Evolutionary conservation across 306 rosid species (phyloP), one percentile per base, ranked within the genome.

Genomic region (Sicyos baderoa): DNA sequence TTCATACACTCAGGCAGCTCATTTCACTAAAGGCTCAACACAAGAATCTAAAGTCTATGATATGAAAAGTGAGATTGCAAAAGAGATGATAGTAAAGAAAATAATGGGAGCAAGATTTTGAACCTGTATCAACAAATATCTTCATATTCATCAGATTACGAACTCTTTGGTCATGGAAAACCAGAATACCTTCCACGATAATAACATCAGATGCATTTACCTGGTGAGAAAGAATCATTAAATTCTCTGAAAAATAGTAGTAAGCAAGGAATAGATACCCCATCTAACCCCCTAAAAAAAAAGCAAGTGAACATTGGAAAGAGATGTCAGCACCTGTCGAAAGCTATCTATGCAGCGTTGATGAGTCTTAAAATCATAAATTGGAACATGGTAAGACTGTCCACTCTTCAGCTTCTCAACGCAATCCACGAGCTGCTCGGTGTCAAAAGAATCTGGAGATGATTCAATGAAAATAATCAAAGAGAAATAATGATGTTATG

Each of bases 121-220:
- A 72, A 93, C 99, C 99, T 85, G 97, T 81, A 72, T 93, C 99
- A 55, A 90, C 99, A 85, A 93, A 93, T 76, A 93, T 93, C 86
- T 93, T 93, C 90, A 89, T 93, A 84, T 88, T 88, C 98, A 93
- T 93, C 71, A 93, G 82, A 80, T 85, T 86, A 25, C 98, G 96
- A 19, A 93, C 95, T 51, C 81, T 87, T 71, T 83, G 98, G 56
- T 93, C 98, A 56, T 93, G 98, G 86, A 93, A 93, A 61, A 93
- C 97, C 54, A 93, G 87, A 89, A 93, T 93, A 25, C 98, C 98
- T 81, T 93, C 98, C 86, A 93, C 68, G 73, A 93, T 93, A 60
- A 93, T 93, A 70, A 93, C 98, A 77, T 93, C 95, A 55, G 98
- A 93, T 70, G 88, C 98, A 83, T 93, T 89, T 53, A 93, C 98